Percentiles rank a stretch among this genome's conserved stretches.
phyloP scores from a whole-genome alignment of 2,329 filamentous ascomycete species.

The Sporothrix pseudoabietina region DNA sequence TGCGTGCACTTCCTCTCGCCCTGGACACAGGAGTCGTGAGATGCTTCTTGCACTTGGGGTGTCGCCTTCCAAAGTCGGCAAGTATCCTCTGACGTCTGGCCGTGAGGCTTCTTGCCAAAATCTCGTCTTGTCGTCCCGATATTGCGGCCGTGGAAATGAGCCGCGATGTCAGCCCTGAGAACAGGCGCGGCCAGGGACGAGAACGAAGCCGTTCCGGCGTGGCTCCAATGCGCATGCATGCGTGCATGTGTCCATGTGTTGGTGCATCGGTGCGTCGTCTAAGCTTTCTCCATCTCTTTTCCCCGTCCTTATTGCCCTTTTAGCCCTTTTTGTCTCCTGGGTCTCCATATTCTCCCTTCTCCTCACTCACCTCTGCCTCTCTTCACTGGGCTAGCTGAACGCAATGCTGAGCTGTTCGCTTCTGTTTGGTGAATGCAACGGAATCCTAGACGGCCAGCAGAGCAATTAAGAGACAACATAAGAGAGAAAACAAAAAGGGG shows the following conservation, averaged over 20 bases:
- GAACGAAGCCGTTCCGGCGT: neutral
- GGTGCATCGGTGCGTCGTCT: constrained; percentile 23
- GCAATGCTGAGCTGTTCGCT: constrained; percentile 29
- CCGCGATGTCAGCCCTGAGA: neutral
- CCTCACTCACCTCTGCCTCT: neutral
- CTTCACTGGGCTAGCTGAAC: constrained; percentile 25
- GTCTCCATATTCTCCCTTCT: neutral
- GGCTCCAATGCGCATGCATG: constrained; percentile 3
- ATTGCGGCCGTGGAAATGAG: neutral
- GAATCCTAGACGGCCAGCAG: constrained; percentile 33
- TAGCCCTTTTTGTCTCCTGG: too few species aligned
- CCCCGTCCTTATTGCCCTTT: neutral
- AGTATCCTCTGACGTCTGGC: neutral
- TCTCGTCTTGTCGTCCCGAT: neutral
- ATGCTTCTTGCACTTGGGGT: neutral
- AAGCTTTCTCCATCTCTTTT: neutral
- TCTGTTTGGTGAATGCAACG: constrained; percentile 33
- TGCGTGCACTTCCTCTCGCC: neutral
- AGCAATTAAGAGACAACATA: constrained; percentile 14
- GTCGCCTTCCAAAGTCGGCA: too few species aligned
- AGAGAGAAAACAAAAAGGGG: constrained; percentile 10
- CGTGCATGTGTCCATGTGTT: neutral
- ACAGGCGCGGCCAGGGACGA: neutral
- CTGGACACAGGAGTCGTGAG: neutral
- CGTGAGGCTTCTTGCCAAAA: neutral